phyloP scores from a whole-genome alignment of 768 basidiomycete genomes.

The Sarcodon sp. region DNA sequence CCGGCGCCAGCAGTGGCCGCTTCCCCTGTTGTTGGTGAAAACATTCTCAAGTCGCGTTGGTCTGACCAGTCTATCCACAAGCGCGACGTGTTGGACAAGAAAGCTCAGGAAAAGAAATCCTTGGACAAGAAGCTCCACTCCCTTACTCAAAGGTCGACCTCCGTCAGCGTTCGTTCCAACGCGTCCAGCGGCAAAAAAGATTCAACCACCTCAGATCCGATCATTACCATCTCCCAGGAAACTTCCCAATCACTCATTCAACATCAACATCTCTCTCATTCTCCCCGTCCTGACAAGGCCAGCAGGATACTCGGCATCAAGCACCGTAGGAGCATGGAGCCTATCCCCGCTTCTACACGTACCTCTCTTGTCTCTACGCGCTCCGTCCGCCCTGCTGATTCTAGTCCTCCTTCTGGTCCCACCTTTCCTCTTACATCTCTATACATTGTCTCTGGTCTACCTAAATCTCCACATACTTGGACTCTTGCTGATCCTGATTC shows the following conservation, averaged over 20 bases:
- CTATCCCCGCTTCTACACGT: conserved; percentile 66
- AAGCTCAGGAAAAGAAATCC: conserved; percentile 20
- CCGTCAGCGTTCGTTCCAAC: conserved; percentile 14
- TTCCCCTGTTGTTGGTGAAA: conserved; percentile 25
- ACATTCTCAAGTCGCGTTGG: conserved; percentile 31
- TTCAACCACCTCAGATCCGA: conserved; percentile 17
- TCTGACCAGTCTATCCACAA: conserved; percentile 19
- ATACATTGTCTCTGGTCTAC: conserved; percentile 81
- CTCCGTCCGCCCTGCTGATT: conserved; percentile 21
- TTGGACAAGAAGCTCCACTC: conserved; percentile 12
- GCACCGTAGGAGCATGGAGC: conserved; percentile 73
- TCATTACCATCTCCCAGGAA: conserved; percentile 38
- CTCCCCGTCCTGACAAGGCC: conserved; percentile 53
- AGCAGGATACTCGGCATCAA: conserved; percentile 65
- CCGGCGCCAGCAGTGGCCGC: conserved; percentile 16
- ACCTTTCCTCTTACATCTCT: conserved; percentile 71
- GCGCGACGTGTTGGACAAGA: no score
- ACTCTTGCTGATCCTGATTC: conserved; percentile 78
- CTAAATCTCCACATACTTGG: conserved; percentile 86
- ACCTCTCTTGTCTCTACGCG: conserved; percentile 71
- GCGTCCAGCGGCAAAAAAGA: conserved; percentile 7
- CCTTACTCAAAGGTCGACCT: conserved; percentile 15
- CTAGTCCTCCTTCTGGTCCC: conserved; percentile 39
- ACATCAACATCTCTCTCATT: conserved; percentile 15
- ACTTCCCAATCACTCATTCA: conserved; percentile 7